Evolutionary conservation across 2,329 filamentous ascomycete genomes (phyloP).

Genomic region (Phoma sp.): DNA sequence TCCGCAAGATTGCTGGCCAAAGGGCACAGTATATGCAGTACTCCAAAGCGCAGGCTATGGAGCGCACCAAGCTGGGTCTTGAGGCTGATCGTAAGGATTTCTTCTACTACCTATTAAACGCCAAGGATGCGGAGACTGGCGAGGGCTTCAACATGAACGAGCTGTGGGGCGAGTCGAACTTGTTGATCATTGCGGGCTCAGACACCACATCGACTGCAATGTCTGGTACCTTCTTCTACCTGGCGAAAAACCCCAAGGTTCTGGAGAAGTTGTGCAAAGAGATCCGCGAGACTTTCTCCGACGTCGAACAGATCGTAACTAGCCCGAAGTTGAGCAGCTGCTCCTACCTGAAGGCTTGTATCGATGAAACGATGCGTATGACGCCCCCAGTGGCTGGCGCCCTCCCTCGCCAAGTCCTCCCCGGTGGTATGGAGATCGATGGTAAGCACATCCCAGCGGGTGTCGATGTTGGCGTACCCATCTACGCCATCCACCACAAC

Average conservation of each 20-base stretch:
- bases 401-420: constrained; percentile 48
- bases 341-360: constrained; percentile 48
- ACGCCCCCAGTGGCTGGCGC: constrained; percentile 50
- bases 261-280: constrained; percentile 45
- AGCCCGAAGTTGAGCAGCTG: constrained; percentile 44
- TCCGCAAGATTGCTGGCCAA: constrained; percentile 53
- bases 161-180: constrained; percentile 58
- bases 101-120: constrained; percentile 57
- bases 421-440: constrained; percentile 49
- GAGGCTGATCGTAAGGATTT: constrained; percentile 56
- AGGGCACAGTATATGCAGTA: constrained; percentile 54
- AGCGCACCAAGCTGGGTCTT: constrained; percentile 51
- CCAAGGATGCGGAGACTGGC: constrained; percentile 57
- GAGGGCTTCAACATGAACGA: constrained; percentile 55
- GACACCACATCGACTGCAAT: constrained; percentile 56
- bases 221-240: constrained; percentile 54
- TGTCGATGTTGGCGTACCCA: constrained; percentile 47
- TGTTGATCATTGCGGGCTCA: constrained; percentile 58
- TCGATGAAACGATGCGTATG: constrained; percentile 53
- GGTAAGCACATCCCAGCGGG: constrained; percentile 47
- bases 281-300: constrained; percentile 42
- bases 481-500: constrained; percentile 51
- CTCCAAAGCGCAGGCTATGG: constrained; percentile 52
- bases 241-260: constrained; percentile 49
- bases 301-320: constrained; percentile 49